A percentile compares a stretch with the other conserved stretches of the same genome.
Evolutionary conservation across 106 monocot genomes (phyloP).

Genomic region (Dioscorea alata): DNA sequence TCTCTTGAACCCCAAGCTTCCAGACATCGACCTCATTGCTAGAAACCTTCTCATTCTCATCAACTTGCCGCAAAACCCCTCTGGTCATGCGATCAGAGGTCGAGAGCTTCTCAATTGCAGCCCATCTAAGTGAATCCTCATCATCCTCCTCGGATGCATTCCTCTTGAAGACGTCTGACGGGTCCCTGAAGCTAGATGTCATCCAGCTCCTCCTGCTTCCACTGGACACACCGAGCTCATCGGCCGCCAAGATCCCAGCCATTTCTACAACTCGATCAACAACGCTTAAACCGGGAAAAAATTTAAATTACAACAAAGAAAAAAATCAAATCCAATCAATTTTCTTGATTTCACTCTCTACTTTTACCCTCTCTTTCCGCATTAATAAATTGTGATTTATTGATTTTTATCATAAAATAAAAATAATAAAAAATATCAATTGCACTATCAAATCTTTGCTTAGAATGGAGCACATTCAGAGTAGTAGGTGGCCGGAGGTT

Average conservation of each 20-base stretch:
- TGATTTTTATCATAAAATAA: too few relatives aligned
- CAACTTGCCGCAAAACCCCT: constrained; percentile 9
- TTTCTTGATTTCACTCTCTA: too few relatives aligned
- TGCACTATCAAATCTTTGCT: too few relatives aligned
- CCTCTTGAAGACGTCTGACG: constrained; percentile 1
- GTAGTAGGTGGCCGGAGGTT: too few relatives aligned
- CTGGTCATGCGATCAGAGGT: constrained; percentile 27
- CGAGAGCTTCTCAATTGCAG: constrained; percentile 33
- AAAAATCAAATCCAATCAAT: too few relatives aligned
- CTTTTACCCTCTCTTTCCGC: too few relatives aligned
- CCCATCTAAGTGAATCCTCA: constrained; percentile 28
- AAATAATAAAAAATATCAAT: too few relatives aligned
- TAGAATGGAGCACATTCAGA: too few relatives aligned
- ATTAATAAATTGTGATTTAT: too few relatives aligned
- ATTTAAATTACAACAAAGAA: too few relatives aligned
- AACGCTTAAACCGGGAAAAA: too few relatives aligned
- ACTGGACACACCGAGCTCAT: neutral
- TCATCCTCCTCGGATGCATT: constrained; percentile 14
- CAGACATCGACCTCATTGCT: constrained; percentile 4
- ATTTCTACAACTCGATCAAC: neutral
- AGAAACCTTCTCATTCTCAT: neutral
- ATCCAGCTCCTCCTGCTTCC: constrained; percentile 10
- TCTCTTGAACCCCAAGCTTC: neutral
- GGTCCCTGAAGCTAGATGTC: neutral
- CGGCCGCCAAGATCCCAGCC: constrained; percentile 2